Evolutionary conservation across 371 early-diverging fungal species (phyloP).

Genomic region (Syncephalis plumigaleata): DNA sequence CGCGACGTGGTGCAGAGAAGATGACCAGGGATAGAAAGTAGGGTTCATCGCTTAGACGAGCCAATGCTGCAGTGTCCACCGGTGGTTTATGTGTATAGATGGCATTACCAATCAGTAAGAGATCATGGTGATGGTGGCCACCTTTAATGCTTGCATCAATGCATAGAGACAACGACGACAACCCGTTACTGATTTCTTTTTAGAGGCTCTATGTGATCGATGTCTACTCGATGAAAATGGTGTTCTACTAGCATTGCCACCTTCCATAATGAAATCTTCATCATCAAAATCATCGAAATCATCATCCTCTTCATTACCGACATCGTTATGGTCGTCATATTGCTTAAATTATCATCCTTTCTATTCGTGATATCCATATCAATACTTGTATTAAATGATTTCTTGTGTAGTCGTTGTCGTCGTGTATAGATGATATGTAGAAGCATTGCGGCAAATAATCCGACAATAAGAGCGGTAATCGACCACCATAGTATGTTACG

Average conservation of each 20-base stretch:
- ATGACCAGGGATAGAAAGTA: constrained; percentile 31
- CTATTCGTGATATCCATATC: no score
- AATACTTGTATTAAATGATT: no score
- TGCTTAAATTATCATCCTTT: no score
- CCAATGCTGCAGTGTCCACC: constrained; percentile 16
- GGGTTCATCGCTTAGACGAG: constrained; percentile 12
- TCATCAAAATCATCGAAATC: no score
- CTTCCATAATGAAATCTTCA: no score
- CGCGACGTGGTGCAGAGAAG: constrained; percentile 38
- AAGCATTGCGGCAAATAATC: constrained; percentile 13
- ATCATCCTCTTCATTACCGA: no score
- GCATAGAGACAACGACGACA: no score
- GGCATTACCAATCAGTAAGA: constrained; percentile 18
- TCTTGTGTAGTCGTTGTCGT: no score
- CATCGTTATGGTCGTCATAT: no score
- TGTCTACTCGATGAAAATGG: constrained; percentile 8
- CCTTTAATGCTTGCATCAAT: no score
- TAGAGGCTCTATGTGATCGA: no score
- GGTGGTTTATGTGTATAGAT: constrained; percentile 16
- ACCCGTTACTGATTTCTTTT: neutral
- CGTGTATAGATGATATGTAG: no score
- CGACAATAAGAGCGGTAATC: constrained; percentile 25
- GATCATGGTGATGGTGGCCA: constrained; percentile 10
- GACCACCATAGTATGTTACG: constrained; percentile 46
- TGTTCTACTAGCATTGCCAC: constrained; percentile 14